Conservation (phyloP, 257 asterid species). For the Ocimum tenuiflorum region DNA sequence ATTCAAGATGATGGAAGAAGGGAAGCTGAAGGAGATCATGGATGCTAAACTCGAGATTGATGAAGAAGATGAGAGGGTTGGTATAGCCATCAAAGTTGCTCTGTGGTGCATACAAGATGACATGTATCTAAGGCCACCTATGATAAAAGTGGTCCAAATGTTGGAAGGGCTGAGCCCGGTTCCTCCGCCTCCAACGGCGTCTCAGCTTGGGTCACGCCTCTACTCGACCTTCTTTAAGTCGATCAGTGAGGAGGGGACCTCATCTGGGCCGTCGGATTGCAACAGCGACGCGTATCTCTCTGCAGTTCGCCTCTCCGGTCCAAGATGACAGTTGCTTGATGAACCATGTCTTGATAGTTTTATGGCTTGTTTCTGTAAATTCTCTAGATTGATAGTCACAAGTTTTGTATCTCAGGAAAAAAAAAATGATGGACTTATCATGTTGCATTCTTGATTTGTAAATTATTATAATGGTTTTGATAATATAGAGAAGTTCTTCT, state of each 20-base stretch:
- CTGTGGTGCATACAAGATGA: conserved; percentile 98
- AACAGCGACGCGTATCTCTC: conserved; percentile 74
- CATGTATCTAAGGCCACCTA: conserved; percentile 72
- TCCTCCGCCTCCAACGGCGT: conserved; percentile 60
- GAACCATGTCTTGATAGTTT: conserved; percentile 18
- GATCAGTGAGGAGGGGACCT: conserved; percentile 58
- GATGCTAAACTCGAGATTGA: conserved; percentile 48
- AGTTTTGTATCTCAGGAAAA: conserved; percentile 34
- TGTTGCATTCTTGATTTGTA: conserved; percentile 33
- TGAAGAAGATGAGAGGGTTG: conserved; percentile 62
- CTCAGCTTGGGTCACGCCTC: conserved; percentile 58
- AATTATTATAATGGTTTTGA: conserved; percentile 14
- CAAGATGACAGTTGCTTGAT: conserved; percentile 49
- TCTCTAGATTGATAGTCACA: conserved; percentile 24
- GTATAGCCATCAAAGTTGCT: conserved; percentile 61
- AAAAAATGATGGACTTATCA: conserved; percentile 10
- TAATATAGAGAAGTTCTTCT: conserved; percentile 1
- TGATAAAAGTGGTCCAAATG: conserved; percentile 92
- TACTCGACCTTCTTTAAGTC: conserved; percentile 54
- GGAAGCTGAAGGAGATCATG: conserved; percentile 58
- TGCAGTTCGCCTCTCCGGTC: conserved; percentile 87
- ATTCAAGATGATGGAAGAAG: conserved; percentile 80
- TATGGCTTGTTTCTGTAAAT: conserved; percentile 27
- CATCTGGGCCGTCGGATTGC: conserved; percentile 81
- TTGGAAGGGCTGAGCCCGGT: conserved; percentile 78